A percentile compares a stretch with the other conserved stretches of the same genome.
phyloP scores from a whole-genome alignment of 148 eudicot species.

The Silene uniflora region DNA sequence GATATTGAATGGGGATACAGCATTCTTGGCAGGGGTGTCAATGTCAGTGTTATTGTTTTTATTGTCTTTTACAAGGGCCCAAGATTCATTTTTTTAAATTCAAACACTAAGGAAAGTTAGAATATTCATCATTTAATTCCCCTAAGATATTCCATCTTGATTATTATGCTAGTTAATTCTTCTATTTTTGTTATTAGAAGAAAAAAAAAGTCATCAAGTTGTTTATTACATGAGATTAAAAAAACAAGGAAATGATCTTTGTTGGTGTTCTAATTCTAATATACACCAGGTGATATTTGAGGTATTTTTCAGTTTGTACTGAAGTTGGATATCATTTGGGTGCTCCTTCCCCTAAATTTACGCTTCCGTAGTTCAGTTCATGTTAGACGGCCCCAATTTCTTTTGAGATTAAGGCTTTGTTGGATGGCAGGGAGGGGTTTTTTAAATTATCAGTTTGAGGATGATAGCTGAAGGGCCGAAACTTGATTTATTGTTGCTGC shows the following conservation, averaged over 20 bases:
- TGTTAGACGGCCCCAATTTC: conserved; percentile 2
- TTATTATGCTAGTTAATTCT: background rate
- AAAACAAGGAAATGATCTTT: background rate
- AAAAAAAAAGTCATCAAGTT: too few relatives aligned
- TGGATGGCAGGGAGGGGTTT: background rate
- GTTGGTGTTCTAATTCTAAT: background rate
- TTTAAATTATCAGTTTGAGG: background rate
- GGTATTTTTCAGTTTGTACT: background rate
- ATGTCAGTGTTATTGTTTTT: conserved; percentile 21
- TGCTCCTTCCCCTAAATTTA: background rate
- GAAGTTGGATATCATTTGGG: background rate
- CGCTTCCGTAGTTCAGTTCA: background rate
- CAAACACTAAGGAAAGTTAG: conserved; percentile 10
- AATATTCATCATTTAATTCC: background rate
- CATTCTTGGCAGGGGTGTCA: conserved; percentile 6
- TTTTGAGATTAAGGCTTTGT: background rate
- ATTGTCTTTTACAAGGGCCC: background rate
- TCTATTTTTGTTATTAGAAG: background rate
- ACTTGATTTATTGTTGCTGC: background rate
- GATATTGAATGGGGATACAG: background rate
- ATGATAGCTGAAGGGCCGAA: background rate
- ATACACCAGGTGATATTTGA: conserved; percentile 3
- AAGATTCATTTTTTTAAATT: background rate
- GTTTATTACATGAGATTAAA: background rate
- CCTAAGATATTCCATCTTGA: background rate